These are phyloP conservation scores for Chaetomium globosum DNA, from an alignment of 2,329 filamentous ascomycete genomes.

Conservation along the genomic window DNA sequence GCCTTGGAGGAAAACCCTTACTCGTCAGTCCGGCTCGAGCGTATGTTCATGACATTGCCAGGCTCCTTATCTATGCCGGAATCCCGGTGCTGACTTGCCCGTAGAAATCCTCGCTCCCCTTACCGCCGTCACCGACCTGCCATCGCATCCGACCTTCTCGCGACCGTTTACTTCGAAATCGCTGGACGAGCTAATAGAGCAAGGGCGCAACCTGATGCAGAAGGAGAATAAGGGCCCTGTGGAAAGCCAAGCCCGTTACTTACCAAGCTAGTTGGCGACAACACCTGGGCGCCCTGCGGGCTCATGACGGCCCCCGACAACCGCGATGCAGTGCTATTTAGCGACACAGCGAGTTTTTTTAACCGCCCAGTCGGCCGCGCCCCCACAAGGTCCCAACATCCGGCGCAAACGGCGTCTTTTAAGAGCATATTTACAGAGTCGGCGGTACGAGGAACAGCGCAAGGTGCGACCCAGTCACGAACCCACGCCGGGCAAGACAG, in stretches of 20 bases:
- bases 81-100: slow-evolving; percentile 37
- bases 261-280: slow-evolving; percentile 73
- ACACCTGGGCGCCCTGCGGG: slow-evolving; percentile 66
- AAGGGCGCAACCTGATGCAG: slow-evolving; percentile 71
- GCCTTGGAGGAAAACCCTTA: slow-evolving; percentile 76
- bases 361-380: slow-evolving; percentile 24
- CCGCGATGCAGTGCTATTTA: slow-evolving; percentile 52
- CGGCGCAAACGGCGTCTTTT: slow-evolving; percentile 15
- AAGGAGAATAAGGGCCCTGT: slow-evolving; percentile 72
- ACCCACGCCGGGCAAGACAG: neutral
- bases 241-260: slow-evolving; percentile 74
- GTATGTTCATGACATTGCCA: slow-evolving; percentile 50
- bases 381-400: slow-evolving; percentile 3
- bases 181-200: slow-evolving; percentile 68
- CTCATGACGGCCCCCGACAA: slow-evolving; percentile 61
- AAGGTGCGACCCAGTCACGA: neutral
- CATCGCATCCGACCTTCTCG: slow-evolving; percentile 73
- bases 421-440: neutral
- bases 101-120: slow-evolving; percentile 74
- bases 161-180: slow-evolving; percentile 74
- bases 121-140: slow-evolving; percentile 72
- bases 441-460: neutral
- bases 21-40: slow-evolving; percentile 68
- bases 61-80: neutral
- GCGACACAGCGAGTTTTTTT: slow-evolving; percentile 48